Evolutionary conservation across 2,329 filamentous ascomycete genomes (phyloP).

Genomic region (Chaetomium olivaceum): DNA sequence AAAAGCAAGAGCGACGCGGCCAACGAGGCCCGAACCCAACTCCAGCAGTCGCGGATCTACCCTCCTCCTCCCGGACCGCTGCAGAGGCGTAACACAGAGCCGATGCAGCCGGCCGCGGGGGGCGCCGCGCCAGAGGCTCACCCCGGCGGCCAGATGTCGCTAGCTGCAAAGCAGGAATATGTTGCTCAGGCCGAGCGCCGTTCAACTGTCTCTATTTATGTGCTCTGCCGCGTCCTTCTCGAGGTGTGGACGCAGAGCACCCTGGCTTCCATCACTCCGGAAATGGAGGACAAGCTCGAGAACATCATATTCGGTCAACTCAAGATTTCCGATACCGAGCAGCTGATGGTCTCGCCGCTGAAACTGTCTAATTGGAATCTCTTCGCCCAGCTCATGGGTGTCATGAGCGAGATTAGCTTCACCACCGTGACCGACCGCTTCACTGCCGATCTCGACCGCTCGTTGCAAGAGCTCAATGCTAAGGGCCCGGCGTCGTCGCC

Average conservation of each 20-base stretch:
- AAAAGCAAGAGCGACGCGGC: conserved; percentile 93
- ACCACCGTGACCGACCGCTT: conserved; percentile 80
- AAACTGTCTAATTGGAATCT: conserved; percentile 95
- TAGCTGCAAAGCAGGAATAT: conserved; percentile 64
- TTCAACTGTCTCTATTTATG: conserved; percentile 92
- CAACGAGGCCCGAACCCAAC: conserved; percentile 62
- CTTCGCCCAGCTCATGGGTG: conserved; percentile 88
- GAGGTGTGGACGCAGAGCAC: conserved; percentile 92
- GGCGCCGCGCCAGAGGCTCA: conserved; percentile 31
- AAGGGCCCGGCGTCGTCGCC: conserved; percentile 62
- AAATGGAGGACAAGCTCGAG: conserved; percentile 93
- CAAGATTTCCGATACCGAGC: conserved; percentile 82
- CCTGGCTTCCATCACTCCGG: conserved; percentile 75
- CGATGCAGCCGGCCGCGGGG: conserved; percentile 50
- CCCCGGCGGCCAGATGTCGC: conserved; percentile 39
- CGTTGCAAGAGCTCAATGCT: conserved; percentile 71
- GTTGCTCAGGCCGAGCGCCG: conserved; percentile 81
- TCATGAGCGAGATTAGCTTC: conserved; percentile 94
- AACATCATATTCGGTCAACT: conserved; percentile 96
- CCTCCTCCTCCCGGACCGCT: conserved; percentile 50
- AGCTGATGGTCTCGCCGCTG: conserved; percentile 73
- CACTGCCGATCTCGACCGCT: conserved; percentile 74
- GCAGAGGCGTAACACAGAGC: conserved; percentile 74
- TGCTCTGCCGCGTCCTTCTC: conserved; percentile 88
- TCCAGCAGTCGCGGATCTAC: conserved; percentile 53